A percentile compares a stretch with the other conserved stretches of the same genome.
phyloP scores from a whole-genome alignment of 306 rosid species.

The Trifolium subterraneum region DNA sequence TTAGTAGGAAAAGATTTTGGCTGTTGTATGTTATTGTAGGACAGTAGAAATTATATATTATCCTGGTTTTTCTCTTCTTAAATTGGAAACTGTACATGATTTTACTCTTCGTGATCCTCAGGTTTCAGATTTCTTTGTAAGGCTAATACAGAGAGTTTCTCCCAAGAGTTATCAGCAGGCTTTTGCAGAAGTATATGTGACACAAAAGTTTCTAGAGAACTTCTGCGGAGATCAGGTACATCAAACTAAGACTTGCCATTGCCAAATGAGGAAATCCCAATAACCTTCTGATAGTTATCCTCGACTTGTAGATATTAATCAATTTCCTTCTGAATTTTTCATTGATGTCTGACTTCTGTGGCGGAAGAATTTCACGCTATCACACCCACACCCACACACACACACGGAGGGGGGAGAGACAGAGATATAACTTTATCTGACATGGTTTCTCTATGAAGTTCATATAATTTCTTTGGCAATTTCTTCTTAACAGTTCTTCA shows the following conservation, averaged over 20 bases:
- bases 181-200: constrained; percentile 78
- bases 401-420: no score
- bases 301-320: neutral
- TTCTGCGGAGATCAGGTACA: constrained; percentile 94
- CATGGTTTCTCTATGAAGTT: constrained; percentile 26
- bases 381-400: neutral
- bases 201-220: constrained; percentile 83
- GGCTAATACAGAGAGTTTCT: constrained; percentile 92
- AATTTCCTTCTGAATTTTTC: constrained; percentile 11
- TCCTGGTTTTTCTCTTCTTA: constrained; percentile 16
- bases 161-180: constrained; percentile 99
- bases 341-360: constrained; percentile 7
- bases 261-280: constrained; percentile 27
- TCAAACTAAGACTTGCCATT: constrained; percentile 31
- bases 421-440: constrained; percentile 11
- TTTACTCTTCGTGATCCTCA: constrained; percentile 42
- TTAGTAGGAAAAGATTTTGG: no score
- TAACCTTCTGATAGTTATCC: constrained; percentile 2
- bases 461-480: constrained; percentile 20
- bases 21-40: neutral
- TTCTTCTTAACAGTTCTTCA: constrained; percentile 36
- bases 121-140: constrained; percentile 90
- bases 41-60: constrained; percentile 6
- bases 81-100: constrained; percentile 19
- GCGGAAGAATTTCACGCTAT: neutral